Base-by-base conservation (phyloP, 208 protist genomes). In the Acanthamoeba culbertsoni region DNA sequence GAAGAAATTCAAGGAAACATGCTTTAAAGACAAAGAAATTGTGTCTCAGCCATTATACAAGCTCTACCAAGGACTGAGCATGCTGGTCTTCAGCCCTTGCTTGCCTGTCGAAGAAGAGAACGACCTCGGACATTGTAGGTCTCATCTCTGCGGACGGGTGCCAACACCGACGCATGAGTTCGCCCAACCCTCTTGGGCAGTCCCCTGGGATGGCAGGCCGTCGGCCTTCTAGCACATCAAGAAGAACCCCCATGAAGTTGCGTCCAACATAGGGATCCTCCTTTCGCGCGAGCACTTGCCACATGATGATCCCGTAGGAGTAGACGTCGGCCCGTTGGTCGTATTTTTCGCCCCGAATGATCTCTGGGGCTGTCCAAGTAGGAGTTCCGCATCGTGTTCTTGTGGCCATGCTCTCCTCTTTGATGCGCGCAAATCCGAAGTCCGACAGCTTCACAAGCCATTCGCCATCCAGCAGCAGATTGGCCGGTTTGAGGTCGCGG, bases 341-440 rank as follows among this genome's bases (percentile, higher is more conserved):
- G 73, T 86, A 86, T 37, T 33, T 26, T 26, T 86, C 55, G 45
- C 46, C 73, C 42, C 46, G 73, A 28, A 86, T 37, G 42, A 86
- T 33, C 43, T 86, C 73, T n/a, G 73, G 73, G 3, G 73, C n/a
- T 4, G 31, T 55, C 45, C 46, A 86, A 33, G 26, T 55, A 42
- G 71, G 71, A 23, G 73, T 55, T 10, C 73, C 73, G 26, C 28
- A 26, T 37, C n/a, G 63, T 12, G 93, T 68, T 40, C 45, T 88
- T 46, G 59, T 88, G 43, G 77, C 59, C 45, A 26, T 28, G 31
- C 33, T 86, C 48, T 86, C 75, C 42, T 86, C 75, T 33, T 86
- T 86, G 75, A 86, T 86, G 26, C 75, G 42, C 53, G 77, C 77
- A 23, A 88, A 88, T 10, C 77, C 77, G 33, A 88, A 88, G 77